Base-by-base conservation (phyloP, 106 monocot species). In the Posidonia australis region DNA sequence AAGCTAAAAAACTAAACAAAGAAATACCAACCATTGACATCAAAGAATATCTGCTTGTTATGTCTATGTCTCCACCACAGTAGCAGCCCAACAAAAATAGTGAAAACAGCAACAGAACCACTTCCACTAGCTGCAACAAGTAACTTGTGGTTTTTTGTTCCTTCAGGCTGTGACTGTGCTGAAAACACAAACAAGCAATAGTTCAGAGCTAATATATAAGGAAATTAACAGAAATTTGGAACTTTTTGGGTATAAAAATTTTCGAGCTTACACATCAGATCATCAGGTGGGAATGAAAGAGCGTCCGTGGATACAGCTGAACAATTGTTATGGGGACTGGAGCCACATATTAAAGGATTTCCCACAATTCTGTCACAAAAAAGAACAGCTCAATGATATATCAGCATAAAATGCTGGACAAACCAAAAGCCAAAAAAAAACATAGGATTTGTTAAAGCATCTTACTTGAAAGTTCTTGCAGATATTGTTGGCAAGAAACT, bases 401-500 rank as follows among this genome's bases (percentile, higher is more conserved):
- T 28, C 10, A 58, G 58, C 30, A 29, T 57, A 58, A 58, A 58
- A 58, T 28, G 26, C 18, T 27, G 13, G 26, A 58, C 12, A 58
- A 5, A 5, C 13, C 11, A 28, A 58, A 17, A 14, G 26, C 2
- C 10, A 57, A 24, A 49, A 5, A 58, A 23, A 58, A 58, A n/a
- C n/a, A n/a, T n/a, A n/a, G n/a, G 27, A 58, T 14, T 29, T 58
- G 23, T 54, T 5, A 29, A 17, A 55, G 46, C 22, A 60, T 17
- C 62, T 72, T 75, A 96, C 94, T 80, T 96, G 69, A 90, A 84
- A 30, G 94, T 90, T 81, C 94, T 86, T 54, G 90, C 79, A 36
- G 80, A 82, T 49, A 87, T 69, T 25, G 72, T 83, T 58, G 94
- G 82, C 64, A 87, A 70, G 19, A 83, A 74, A 58, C 86, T 84